phyloP scores from a whole-genome alignment of 805 yeast species.

The Cyberlindnera veronae region DNA sequence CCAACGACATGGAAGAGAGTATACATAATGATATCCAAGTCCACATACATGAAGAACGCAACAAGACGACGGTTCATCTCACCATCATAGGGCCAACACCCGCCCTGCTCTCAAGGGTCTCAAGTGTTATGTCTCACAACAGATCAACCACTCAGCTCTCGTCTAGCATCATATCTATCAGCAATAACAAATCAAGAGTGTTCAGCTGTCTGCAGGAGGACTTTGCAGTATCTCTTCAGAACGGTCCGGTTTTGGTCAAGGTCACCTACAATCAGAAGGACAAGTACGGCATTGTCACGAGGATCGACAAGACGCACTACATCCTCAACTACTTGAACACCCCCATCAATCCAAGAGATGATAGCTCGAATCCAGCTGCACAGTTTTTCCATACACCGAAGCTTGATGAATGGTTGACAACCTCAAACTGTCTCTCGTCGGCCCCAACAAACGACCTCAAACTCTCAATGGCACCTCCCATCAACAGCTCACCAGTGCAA shows the following conservation, averaged over 20 bases:
- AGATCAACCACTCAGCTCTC: slow-evolving; percentile 13
- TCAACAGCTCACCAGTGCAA: slow-evolving; percentile 18
- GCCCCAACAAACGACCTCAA: slow-evolving; percentile 14
- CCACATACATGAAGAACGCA: neutral
- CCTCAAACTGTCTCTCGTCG: neutral
- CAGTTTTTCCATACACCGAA: neutral
- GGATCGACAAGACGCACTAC: slow-evolving; percentile 1
- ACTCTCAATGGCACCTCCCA: slow-evolving; percentile 26
- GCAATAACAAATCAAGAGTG: slow-evolving; percentile 23
- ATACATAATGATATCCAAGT: neutral
- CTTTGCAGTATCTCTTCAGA: neutral
- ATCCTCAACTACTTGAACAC: slow-evolving; percentile 6
- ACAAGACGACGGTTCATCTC: slow-evolving; percentile 5
- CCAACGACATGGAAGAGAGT: neutral
- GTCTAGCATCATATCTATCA: slow-evolving; percentile 3
- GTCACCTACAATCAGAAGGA: slow-evolving; percentile 20
- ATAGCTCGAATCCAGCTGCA: neutral
- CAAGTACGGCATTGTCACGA: slow-evolving; percentile 18
- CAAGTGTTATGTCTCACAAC: slow-evolving; percentile 12
- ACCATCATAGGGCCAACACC: slow-evolving; percentile 14
- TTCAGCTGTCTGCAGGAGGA: slow-evolving; percentile 8
- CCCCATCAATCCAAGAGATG: neutral
- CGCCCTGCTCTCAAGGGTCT: slow-evolving; percentile 13
- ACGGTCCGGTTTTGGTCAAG: slow-evolving; percentile 16
- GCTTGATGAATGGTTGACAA: slow-evolving; percentile 3